Conservation (phyloP, 768 basidiomycete species). For the Pisolithus sp. region DNA sequence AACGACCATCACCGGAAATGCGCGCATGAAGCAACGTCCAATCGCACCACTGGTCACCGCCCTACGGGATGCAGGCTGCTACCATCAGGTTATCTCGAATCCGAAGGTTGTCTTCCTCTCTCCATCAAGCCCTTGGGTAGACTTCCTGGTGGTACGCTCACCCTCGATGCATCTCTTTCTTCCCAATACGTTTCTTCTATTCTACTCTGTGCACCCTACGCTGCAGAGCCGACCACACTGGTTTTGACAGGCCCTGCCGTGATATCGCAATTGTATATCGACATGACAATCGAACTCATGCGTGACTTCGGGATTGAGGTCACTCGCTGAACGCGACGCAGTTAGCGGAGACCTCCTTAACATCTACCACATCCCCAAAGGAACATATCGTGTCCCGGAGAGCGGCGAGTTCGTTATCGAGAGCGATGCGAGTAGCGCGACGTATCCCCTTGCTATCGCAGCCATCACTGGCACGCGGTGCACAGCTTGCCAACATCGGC, state of each 20-base stretch:
- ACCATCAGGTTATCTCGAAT: slow-evolving; percentile 73
- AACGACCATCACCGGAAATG: slow-evolving; percentile 93
- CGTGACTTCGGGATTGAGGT: slow-evolving; percentile 81
- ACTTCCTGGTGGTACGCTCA: slow-evolving; percentile 73
- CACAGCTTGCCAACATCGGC: slow-evolving; percentile 90
- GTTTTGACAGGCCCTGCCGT: slow-evolving; percentile 92
- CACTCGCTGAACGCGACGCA: slow-evolving; percentile 53
- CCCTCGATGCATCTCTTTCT: slow-evolving; percentile 89
- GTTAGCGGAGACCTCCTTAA: slow-evolving; percentile 59
- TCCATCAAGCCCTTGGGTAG: slow-evolving; percentile 72
- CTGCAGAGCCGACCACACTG: slow-evolving; percentile 71
- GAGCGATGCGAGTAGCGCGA: slow-evolving; percentile 91
- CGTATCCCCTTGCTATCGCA: slow-evolving; percentile 94
- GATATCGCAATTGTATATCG: slow-evolving; percentile 98
- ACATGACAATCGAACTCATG: slow-evolving; percentile 99
- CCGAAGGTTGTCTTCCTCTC: slow-evolving; percentile 81
- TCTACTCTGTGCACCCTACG: slow-evolving; percentile 94
- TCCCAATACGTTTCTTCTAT: slow-evolving; percentile 98
- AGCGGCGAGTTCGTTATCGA: slow-evolving; percentile 75
- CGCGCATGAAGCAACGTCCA: slow-evolving; percentile 97
- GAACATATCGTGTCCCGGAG: slow-evolving; percentile 68
- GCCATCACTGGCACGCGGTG: slow-evolving; percentile 96
- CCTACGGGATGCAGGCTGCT: slow-evolving; percentile 73
- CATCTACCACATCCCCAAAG: slow-evolving; percentile 82
- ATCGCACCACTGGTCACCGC: slow-evolving; percentile 94